These are phyloP conservation scores for Pyrenophora graminea DNA, from an alignment of 2,329 filamentous ascomycete species.

Conservation along the genomic window DNA sequence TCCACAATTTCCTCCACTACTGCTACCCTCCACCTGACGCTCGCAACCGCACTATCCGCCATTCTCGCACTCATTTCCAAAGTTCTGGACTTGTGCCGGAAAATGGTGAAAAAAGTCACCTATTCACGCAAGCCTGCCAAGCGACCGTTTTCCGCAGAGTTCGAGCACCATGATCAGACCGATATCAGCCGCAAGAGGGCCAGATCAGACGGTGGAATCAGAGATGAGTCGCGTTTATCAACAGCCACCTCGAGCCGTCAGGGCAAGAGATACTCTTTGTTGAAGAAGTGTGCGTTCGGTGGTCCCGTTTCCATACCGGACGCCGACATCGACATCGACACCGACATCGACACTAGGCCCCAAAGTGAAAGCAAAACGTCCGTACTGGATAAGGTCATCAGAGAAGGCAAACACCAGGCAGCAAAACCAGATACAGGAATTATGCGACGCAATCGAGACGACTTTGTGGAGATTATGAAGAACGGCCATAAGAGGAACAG, in stretches of 20 bases:
- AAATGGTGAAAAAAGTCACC: constrained; percentile 23
- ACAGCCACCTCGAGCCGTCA: constrained; percentile 3
- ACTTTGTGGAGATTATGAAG: constrained; percentile 19
- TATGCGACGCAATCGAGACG: constrained; percentile 17
- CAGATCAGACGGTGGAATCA: constrained; percentile 16
- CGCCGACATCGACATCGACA: constrained; percentile 14
- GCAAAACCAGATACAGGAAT: constrained; percentile 8
- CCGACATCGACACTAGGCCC: constrained; percentile 7
- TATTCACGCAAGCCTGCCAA: constrained; percentile 25
- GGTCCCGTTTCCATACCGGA: constrained; percentile 25
- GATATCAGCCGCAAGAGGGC: constrained; percentile 21
- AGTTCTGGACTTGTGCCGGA: constrained; percentile 8
- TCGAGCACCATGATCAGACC: constrained; percentile 11
- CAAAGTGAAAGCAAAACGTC: constrained; percentile 7
- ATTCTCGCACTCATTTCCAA: constrained; percentile 14
- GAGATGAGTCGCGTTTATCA: constrained; percentile 7
- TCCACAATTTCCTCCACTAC: constrained; percentile 6
- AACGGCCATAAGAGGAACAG: constrained; percentile 13
- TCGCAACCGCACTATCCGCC: constrained; percentile 8
- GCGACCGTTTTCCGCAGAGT: constrained; percentile 9
- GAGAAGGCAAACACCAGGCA: constrained; percentile 9
- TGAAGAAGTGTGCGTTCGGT: constrained; percentile 19
- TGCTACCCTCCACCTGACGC: constrained; percentile 1
- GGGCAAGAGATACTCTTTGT: constrained; percentile 7
- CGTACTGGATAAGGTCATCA: constrained; percentile 23